phyloP scores from a whole-genome alignment of 2,329 filamentous ascomycete genomes.

The Ascochyta koolunga region DNA sequence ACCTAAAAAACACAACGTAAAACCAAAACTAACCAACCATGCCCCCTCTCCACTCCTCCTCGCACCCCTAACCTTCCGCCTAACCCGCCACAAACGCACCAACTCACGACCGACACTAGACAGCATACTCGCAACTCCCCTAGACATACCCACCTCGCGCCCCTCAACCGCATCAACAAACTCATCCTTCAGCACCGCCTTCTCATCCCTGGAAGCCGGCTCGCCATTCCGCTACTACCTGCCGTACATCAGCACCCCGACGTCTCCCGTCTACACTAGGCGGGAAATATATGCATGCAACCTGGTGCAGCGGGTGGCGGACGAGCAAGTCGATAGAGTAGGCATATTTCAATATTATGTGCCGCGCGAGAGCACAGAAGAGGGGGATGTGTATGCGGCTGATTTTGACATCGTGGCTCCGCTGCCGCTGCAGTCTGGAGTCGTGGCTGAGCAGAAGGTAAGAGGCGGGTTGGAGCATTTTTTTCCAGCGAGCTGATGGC shows the following conservation, averaged over 20 bases:
- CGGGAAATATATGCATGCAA: not conserved
- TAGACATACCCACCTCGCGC: conserved; percentile 25
- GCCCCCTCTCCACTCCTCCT: not conserved
- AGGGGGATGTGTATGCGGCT: not conserved
- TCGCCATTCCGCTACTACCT: not conserved
- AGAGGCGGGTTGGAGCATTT: not conserved
- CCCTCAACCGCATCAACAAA: not conserved
- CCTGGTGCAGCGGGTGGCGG: not conserved
- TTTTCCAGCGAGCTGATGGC: not conserved
- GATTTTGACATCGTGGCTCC: too few species aligned
- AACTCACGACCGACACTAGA: not conserved
- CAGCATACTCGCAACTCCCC: conserved; percentile 16
- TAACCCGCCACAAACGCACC: not conserved
- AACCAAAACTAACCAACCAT: not conserved
- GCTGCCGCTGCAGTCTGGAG: not conserved
- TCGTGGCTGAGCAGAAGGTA: not conserved
- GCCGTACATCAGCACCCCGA: not conserved
- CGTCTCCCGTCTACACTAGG: not conserved
- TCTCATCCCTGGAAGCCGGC: not conserved
- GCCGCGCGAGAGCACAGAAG: not conserved
- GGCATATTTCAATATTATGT: not conserved
- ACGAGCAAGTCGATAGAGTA: not conserved
- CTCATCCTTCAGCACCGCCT: not conserved
- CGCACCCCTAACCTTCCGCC: not conserved
- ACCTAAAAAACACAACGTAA: too few species aligned